Base-by-base conservation (phyloP, 148 eudicot species). In the Talinum fruticosum region DNA sequence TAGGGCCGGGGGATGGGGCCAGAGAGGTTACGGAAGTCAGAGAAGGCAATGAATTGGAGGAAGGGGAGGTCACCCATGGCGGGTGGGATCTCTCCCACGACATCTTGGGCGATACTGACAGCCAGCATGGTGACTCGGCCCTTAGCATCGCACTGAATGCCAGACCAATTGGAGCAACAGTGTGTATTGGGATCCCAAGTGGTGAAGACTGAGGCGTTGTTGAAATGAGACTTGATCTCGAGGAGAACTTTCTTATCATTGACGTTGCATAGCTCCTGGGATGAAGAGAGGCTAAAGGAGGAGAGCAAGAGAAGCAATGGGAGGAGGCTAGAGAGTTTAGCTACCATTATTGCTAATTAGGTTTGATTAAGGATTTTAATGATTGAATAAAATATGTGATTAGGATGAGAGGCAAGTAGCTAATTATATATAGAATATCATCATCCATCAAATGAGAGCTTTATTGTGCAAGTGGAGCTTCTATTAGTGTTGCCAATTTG, bases 1-100 rank as follows among this genome's bases (percentile, higher is more conserved):
- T 1, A 87, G 66, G 8, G 84, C 68, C 3, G 23, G 0, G 87
- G 91, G 71, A 90, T 88, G 0, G 78, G 66, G 21, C 93, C 91
- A 12, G 84, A 74, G 54, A 88, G 84, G 51, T 81, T 76, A 0
- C 85, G 23, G 72, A 83, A 81, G 14, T 76, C 79, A 3, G 59
- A 73, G 47, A 88, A 54, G 6, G 57, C 33, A 0, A 90, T 45
- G 36, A 78, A 75, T 76, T 82, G 67, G 37, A 90, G 86, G 66
- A 61, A 85, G 0, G 90, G 83, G 34, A 90, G 84, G 61, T 84
- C 76, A 4, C 85, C 88, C 12, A 84, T 33, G 51, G 77, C 45
- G 3, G 79, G 2, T 0, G 91, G 90, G 67, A 90, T 78, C 6
- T 75, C 72, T 26, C 86, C 87, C 12, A 79, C 41, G 69, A 77